These are phyloP conservation scores for Candida albicans DNA, from an alignment of 1,139 yeast genomes.

Conservation along the genomic window DNA sequence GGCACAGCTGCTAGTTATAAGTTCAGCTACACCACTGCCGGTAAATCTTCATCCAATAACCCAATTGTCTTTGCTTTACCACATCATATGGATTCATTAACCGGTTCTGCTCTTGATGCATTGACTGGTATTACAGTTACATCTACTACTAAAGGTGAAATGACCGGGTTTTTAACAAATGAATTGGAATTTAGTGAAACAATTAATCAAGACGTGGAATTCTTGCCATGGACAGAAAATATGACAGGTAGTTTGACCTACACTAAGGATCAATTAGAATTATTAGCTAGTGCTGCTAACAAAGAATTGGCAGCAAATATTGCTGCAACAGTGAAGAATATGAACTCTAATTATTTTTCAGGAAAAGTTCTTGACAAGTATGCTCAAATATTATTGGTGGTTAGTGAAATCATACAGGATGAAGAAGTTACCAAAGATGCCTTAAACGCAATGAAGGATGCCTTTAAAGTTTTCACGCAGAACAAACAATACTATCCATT, in stretches of 20 bases:
- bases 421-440: slow-evolving; percentile 49
- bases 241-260: slow-evolving; percentile 38
- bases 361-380: slow-evolving; percentile 78
- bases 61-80: slow-evolving; percentile 69
- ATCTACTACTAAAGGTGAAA: slow-evolving; percentile 66
- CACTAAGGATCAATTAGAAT: slow-evolving; percentile 49
- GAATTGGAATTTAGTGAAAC: slow-evolving; percentile 51
- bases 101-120: slow-evolving; percentile 30
- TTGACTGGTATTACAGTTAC: slow-evolving; percentile 51
- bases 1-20: slow-evolving; percentile 43
- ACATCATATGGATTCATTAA: slow-evolving; percentile 62
- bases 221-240: slow-evolving; percentile 58
- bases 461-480: slow-evolving; percentile 48
- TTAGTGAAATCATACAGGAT: slow-evolving; percentile 59
- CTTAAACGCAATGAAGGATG: slow-evolving; percentile 50
- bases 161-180: slow-evolving; percentile 60
- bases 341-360: slow-evolving; percentile 59
- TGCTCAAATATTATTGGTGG: slow-evolving; percentile 67
- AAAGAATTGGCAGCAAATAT: slow-evolving; percentile 61
- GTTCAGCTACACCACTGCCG: slow-evolving; percentile 53
- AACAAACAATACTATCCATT: slow-evolving; percentile 60
- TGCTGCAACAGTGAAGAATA: slow-evolving; percentile 43
- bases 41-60: slow-evolving; percentile 50
- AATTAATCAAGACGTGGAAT: slow-evolving; percentile 49
- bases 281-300: slow-evolving; percentile 56